Base-by-base conservation (phyloP, 129 eudicot species). In the Calendula officinalis region DNA sequence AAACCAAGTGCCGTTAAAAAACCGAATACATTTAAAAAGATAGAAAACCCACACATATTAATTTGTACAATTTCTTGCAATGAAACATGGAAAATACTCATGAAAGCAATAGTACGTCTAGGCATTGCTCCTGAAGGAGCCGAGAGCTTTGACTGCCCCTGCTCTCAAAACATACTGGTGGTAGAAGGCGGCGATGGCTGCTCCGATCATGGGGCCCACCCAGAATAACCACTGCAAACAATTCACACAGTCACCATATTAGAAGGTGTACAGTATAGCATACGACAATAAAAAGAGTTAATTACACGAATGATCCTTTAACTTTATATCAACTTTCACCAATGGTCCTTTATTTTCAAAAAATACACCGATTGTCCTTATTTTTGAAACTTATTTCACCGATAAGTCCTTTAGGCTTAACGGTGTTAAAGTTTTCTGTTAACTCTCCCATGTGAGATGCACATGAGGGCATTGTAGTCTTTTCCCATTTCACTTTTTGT, bases 181-280 rank as follows among this genome's bases (percentile, higher is more conserved):
- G 70, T 75, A 75, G 51, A 75, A 16, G n/a, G 80, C 80, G 0
- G 80, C 80, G 5, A 75, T 68, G 1, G 75, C 75, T 0, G 80
- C 80, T 44, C 80, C 80, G 56, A 75, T 75, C 75, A 75, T 60
- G 15, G 80, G 80, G 44, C 80, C 80, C 9, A 61, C 80, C 80
- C 80, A 75, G 75, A 75, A 75, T 44, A 75, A 8, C 80, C 80
- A 75, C 80, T 75, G 38, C 57, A 60, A 42, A 51, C 11, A 51
- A 10, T 43, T 38, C 27, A 30, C 17, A 54, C 8, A 43, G 2
- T 67, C 44, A 68, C 37, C 5, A 12, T 43, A 68, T 45, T 4
- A 33, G 11, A 39, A 67, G 15, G 38, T 39, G 70, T 50, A 17
- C 3, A 0, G 3, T 1, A 30, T 7, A 34, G 30, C 7, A 9